phyloP scores from a whole-genome alignment of 2,329 filamentous ascomycete genomes.

The Exophiala oligosperma region DNA sequence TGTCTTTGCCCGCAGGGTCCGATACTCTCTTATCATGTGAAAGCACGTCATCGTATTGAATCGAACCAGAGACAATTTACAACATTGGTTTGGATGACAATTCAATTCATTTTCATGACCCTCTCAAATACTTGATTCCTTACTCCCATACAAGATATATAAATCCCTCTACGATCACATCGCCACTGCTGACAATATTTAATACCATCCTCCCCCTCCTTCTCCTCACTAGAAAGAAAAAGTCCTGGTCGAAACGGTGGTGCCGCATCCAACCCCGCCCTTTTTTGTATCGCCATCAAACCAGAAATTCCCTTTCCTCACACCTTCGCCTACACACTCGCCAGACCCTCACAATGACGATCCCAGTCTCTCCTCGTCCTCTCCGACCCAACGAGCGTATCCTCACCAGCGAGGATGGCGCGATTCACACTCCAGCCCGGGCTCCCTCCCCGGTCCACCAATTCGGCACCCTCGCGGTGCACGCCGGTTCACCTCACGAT shows the following conservation, averaged over 20 bases:
- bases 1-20: neutral
- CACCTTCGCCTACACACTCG: neutral
- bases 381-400: constrained; percentile 27
- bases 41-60: neutral
- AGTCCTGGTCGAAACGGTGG: too few species aligned
- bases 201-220: too few species aligned
- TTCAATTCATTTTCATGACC: neutral
- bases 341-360: constrained; percentile 13
- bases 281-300: neutral
- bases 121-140: neutral
- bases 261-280: neutral
- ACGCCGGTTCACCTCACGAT: constrained; percentile 89
- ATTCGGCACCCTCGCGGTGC: constrained; percentile 93
- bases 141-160: neutral
- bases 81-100: neutral
- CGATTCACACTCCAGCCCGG: constrained; percentile 71
- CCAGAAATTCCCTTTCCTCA: neutral
- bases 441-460: constrained; percentile 71
- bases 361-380: constrained; percentile 23
- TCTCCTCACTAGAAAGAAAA: too few species aligned
- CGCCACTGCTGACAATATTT: too few species aligned
- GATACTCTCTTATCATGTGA: neutral
- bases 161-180: neutral
- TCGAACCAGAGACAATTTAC: neutral
- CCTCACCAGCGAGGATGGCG: constrained; percentile 45